Evolutionary conservation across 75 land plant species (phyloP).

Genomic region (Sequoiadendron giganteum): DNA sequence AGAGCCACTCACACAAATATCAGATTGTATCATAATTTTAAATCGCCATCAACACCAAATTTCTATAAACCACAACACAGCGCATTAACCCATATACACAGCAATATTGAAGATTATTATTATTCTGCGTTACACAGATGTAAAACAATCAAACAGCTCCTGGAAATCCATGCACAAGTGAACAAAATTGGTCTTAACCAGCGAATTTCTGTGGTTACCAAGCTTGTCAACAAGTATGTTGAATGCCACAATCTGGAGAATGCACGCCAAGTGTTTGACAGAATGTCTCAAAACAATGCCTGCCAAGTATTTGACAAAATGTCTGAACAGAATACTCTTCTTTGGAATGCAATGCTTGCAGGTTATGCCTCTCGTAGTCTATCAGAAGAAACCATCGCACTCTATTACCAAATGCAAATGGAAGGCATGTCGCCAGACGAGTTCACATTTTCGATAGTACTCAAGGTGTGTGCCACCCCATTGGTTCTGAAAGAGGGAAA

Average conservation of each 20-base stretch:
- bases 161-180: neutral
- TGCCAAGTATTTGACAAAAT: neutral
- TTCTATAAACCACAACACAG: neutral
- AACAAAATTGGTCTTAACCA: neutral
- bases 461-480: constrained; percentile 6
- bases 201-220: neutral
- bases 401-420: constrained; percentile 13
- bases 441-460: constrained; percentile 1
- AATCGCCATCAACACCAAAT: neutral
- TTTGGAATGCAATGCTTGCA: constrained; percentile 4
- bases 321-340: neutral
- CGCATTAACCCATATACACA: neutral
- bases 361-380: neutral
- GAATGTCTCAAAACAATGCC: neutral
- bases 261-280: constrained; percentile 7
- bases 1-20: neutral
- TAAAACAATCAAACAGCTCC: neutral
- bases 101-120: neutral
- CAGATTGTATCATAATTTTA: neutral
- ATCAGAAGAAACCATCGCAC: neutral
- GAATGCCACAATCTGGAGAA: neutral
- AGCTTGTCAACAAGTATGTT: neutral
- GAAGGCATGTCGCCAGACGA: constrained; percentile 4
- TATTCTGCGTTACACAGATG: neutral
- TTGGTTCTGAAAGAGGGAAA: constrained; percentile 9